Evolutionary conservation across 495 filamentous ascomycete species (phyloP).

Genomic region (Trichocladium uniseriatum): DNA sequence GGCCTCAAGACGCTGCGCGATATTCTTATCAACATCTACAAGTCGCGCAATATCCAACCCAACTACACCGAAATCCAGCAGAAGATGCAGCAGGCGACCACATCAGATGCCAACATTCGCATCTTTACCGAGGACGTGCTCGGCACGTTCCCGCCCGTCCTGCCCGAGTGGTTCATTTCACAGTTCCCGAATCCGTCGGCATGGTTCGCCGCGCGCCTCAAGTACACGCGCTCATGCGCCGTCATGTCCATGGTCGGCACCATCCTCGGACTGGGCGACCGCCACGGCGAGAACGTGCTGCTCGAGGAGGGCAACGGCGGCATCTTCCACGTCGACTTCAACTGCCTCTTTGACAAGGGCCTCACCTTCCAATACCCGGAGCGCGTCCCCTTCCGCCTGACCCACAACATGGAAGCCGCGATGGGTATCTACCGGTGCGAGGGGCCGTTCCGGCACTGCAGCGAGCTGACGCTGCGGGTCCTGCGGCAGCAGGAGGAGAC

Average conservation of each 20-base stretch:
- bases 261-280: conserved; percentile 87
- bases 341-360: conserved; percentile 98
- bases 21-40: conserved; percentile 71
- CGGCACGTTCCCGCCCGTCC: conserved; percentile 62
- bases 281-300: conserved; percentile 96
- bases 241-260: conserved; percentile 98
- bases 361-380: conserved; percentile 93
- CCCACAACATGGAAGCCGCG: conserved; percentile 95
- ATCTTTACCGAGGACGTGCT: conserved; percentile 65
- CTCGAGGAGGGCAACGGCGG: conserved; percentile 93
- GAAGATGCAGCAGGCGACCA: conserved; percentile 40
- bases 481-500: conserved; percentile 87
- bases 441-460: conserved; percentile 82
- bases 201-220: conserved; percentile 86
- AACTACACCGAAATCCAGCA: conserved; percentile 40
- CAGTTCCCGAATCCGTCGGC: conserved; percentile 85
- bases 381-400: conserved; percentile 92
- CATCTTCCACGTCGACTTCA: conserved; percentile 97
- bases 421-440: conserved; percentile 92
- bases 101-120: conserved; percentile 37
- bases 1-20: conserved; percentile 89
- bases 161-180: conserved; percentile 91
- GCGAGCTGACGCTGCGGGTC: conserved; percentile 77
- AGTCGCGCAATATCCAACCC: conserved; percentile 51
- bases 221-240: conserved; percentile 85